phyloP scores from a whole-genome alignment of 2,329 filamentous ascomycete genomes.

The Didymella exigua region DNA sequence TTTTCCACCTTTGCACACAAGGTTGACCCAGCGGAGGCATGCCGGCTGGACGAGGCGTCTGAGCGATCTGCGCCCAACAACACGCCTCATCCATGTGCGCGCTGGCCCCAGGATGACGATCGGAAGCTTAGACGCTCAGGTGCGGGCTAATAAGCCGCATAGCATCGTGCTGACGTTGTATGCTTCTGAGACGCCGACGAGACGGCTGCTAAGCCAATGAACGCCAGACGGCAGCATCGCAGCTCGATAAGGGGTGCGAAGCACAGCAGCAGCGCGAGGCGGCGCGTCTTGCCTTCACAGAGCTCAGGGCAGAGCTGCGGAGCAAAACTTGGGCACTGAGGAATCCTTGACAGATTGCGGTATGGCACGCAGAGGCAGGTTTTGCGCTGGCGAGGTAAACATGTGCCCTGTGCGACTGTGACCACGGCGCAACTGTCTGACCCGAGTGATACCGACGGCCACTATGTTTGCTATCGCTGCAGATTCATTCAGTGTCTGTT shows the following conservation, averaged over 20 bases:
- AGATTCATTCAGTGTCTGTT: not conserved
- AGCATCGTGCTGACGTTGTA: slow-evolving; percentile 36
- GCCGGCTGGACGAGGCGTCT: slow-evolving; percentile 1
- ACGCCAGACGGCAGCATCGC: slow-evolving; percentile 3
- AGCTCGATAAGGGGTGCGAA: slow-evolving; percentile 22
- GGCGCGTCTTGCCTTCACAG: slow-evolving; percentile 5
- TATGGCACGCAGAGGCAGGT: slow-evolving; percentile 3
- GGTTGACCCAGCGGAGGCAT: slow-evolving; percentile 1
- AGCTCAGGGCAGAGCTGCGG: slow-evolving; percentile 14
- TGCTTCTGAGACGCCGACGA: slow-evolving; percentile 41
- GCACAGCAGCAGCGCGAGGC: slow-evolving; percentile 23
- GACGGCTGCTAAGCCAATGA: slow-evolving; percentile 39
- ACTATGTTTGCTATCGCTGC: slow-evolving; percentile 9
- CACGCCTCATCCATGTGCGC: slow-evolving; percentile 18
- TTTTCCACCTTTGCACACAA: not conserved
- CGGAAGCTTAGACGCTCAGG: slow-evolving; percentile 34
- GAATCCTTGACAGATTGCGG: not conserved
- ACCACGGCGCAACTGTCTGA: slow-evolving; percentile 9
- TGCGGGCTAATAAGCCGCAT: slow-evolving; percentile 25
- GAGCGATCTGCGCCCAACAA: slow-evolving; percentile 32
- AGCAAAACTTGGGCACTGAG: slow-evolving; percentile 18
- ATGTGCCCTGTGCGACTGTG: slow-evolving; percentile 18
- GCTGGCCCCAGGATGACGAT: slow-evolving; percentile 33
- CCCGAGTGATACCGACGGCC: slow-evolving; percentile 5
- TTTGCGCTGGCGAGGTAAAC: slow-evolving; percentile 2